Evolutionary conservation across 352 stramenopile species (phyloP).

Genomic region (Pythium oligandrum): DNA sequence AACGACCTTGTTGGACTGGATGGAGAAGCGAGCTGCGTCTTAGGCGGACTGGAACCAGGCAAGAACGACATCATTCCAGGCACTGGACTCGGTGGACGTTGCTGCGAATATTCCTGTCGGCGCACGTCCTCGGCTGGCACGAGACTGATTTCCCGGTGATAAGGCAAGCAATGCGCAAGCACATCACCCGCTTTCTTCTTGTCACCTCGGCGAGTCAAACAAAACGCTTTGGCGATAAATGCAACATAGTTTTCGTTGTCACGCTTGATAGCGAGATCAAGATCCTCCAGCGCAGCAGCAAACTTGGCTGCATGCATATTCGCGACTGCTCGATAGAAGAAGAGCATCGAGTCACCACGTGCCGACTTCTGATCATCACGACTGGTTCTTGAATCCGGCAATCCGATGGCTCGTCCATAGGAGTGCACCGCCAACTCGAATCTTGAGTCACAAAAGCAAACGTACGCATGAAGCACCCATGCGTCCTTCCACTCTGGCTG

Average conservation of each 20-base stretch:
- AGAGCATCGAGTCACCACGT: constrained; percentile 25
- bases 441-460: constrained; percentile 25
- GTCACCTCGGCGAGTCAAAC: constrained; percentile 20
- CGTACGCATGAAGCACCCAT: constrained; percentile 39
- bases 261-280: constrained; percentile 35
- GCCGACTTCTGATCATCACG: constrained; percentile 5
- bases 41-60: too few species aligned
- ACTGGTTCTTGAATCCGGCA: constrained; percentile 12
- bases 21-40: too few species aligned
- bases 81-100: too few species aligned
- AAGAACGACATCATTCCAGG: too few species aligned
- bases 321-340: constrained; percentile 30
- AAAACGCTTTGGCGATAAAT: constrained; percentile 38
- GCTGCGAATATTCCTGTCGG: too few species aligned
- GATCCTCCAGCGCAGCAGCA: constrained; percentile 19
- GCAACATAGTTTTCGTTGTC: constrained; percentile 37
- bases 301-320: constrained; percentile 24
- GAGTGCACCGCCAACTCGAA: constrained; percentile 28
- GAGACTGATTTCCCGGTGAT: constrained; percentile 30
- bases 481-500: constrained; percentile 36
- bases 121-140: constrained; percentile 13
- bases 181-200: constrained; percentile 15
- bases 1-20: too few species aligned
- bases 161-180: constrained; percentile 25
- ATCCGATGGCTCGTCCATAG: constrained; percentile 30